Conservation (phyloP, 1,284 basidiomycete species). For the Mycena sp. region DNA sequence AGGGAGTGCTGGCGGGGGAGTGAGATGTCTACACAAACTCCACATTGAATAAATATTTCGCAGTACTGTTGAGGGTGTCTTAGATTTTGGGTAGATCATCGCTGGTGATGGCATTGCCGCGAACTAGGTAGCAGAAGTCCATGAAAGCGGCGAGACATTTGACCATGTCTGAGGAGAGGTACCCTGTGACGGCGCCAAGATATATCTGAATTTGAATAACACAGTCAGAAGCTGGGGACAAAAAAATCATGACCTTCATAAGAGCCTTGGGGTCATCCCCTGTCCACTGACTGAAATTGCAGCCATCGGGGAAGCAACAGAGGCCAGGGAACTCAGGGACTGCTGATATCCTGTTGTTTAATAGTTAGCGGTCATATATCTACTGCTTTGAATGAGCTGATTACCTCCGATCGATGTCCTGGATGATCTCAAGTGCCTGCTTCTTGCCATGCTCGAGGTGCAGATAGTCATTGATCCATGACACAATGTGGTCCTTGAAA, state of each 20-base stretch:
- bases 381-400: too few relatives aligned
- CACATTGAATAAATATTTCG: conserved; percentile 33
- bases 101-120: conserved; percentile 20
- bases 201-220: too few relatives aligned
- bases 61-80: conserved; percentile 33
- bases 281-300: conserved; percentile 33
- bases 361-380: too few relatives aligned
- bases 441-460: too few relatives aligned
- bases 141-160: conserved; percentile 29
- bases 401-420: too few relatives aligned
- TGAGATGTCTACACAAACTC: conserved; percentile 18
- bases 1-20: conserved; percentile 39
- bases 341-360: conserved; percentile 29
- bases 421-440: too few relatives aligned
- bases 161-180: conserved; percentile 26
- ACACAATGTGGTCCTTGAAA: too few relatives aligned
- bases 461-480: too few relatives aligned
- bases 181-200: conserved; percentile 24
- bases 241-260: conserved; percentile 21
- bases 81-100: conserved; percentile 31
- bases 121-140: conserved; percentile 38
- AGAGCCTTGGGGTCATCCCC: conserved; percentile 28
- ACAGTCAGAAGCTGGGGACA: neutral
- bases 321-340: conserved; percentile 28
- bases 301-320: conserved; percentile 21